These are phyloP conservation scores for Elsinoe ampelina DNA, from an alignment of 2,329 filamentous ascomycete genomes.

Conservation along the genomic window DNA sequence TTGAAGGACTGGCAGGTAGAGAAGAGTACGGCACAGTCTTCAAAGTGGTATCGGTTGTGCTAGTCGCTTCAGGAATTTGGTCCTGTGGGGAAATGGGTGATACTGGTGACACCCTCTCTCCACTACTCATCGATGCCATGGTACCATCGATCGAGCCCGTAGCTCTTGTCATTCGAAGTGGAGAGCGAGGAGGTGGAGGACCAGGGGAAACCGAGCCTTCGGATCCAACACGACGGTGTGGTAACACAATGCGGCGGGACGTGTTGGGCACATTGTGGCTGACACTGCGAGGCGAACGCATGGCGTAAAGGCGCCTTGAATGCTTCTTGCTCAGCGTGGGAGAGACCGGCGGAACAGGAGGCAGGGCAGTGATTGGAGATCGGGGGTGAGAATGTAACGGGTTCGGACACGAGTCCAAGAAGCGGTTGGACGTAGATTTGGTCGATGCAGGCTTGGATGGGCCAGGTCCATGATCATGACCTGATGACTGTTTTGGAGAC, in stretches of 20 bases:
- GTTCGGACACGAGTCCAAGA: conserved; percentile 2
- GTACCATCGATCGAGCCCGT: conserved; percentile 9
- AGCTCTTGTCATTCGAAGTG: conserved; percentile 19
- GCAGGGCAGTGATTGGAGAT: conserved; percentile 6
- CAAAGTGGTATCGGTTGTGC: not conserved
- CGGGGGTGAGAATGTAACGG: conserved; percentile 14
- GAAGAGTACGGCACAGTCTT: not conserved
- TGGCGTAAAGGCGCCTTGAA: conserved; percentile 21
- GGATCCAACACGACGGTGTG: not conserved
- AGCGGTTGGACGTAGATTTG: not conserved
- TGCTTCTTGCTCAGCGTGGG: not conserved
- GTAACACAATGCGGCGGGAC: not conserved
- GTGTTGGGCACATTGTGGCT: not conserved
- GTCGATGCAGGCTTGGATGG: not conserved
- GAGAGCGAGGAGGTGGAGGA: conserved; percentile 27
- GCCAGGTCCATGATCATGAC: not conserved
- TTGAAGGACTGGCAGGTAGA: not conserved
- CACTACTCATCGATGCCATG: not conserved
- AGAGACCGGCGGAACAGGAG: not conserved
- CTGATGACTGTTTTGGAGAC: conserved; percentile 17
- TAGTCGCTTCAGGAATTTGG: not conserved
- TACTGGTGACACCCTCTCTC: not conserved
- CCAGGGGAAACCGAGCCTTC: conserved; percentile 25
- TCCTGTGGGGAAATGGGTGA: not conserved
- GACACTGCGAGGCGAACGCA: conserved; percentile 15